A percentile compares a stretch with the other conserved stretches of the same genome.
Evolutionary conservation across 1,284 basidiomycete genomes (phyloP).

Genomic region (Ceratobasidium sp.): DNA sequence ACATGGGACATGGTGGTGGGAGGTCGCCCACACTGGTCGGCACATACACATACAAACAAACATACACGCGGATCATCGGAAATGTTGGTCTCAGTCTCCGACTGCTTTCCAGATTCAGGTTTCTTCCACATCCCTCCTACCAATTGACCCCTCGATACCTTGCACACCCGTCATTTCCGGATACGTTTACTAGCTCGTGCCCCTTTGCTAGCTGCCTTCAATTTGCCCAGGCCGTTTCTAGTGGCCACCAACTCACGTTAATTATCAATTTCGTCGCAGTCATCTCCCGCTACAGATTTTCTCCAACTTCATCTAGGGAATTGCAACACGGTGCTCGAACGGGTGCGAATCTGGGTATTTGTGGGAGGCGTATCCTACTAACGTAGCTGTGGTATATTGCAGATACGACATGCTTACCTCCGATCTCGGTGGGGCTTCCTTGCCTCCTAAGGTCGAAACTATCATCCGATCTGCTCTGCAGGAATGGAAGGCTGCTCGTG

Average conservation of each 20-base stretch:
- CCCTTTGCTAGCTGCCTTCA: neutral
- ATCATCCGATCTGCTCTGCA: neutral
- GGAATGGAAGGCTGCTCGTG: slow-evolving; percentile 3
- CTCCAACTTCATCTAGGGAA: neutral
- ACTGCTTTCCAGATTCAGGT: neutral
- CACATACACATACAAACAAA: no score
- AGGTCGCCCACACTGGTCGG: no score
- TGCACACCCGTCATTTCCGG: neutral
- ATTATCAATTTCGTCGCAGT: neutral
- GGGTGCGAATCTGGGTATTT: neutral
- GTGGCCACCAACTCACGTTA: neutral
- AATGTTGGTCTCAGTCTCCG: neutral
- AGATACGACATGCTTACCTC: neutral
- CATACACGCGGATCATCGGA: neutral
- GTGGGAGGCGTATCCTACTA: neutral
- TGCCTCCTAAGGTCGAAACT: neutral
- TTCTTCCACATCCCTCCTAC: neutral
- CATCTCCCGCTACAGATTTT: neutral
- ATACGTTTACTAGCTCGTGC: neutral
- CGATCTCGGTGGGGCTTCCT: neutral
- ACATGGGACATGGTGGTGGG: no score
- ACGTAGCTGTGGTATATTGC: neutral
- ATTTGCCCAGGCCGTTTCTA: neutral
- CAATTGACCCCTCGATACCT: neutral
- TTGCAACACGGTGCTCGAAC: neutral